Evolutionary conservation across 768 basidiomycete genomes (phyloP).

Genomic region (Cystofilobasidium macerans): DNA sequence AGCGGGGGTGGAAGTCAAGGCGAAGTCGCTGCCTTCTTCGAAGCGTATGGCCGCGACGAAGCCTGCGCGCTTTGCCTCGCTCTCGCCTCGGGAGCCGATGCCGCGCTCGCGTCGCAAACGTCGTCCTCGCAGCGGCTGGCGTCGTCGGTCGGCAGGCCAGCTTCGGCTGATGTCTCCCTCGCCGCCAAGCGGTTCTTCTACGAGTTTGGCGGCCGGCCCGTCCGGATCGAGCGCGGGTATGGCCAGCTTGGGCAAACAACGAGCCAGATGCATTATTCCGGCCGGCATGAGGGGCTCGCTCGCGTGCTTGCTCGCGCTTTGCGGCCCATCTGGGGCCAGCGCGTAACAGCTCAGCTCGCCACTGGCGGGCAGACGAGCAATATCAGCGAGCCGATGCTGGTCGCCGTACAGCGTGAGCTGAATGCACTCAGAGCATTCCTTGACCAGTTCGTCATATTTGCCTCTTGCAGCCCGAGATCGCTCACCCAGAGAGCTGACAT

Average conservation of each 20-base stretch:
- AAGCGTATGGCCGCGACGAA: constrained; percentile 86
- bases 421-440: constrained; percentile 59
- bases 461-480: no score
- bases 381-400: constrained; percentile 52
- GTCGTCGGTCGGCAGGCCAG: background rate
- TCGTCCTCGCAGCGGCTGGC: background rate
- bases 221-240: constrained; percentile 30
- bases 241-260: constrained; percentile 16
- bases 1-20: constrained; percentile 46
- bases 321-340: constrained; percentile 75
- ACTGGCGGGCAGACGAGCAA: constrained; percentile 46
- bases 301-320: constrained; percentile 76
- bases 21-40: constrained; percentile 72
- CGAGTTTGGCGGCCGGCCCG: constrained; percentile 49
- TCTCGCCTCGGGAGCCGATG: constrained; percentile 50
- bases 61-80: constrained; percentile 84
- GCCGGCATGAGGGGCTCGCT: constrained; percentile 76
- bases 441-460: constrained; percentile 22
- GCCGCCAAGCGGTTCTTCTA: constrained; percentile 33
- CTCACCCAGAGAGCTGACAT: background rate
- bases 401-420: constrained; percentile 68
- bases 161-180: constrained; percentile 44
- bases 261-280: constrained; percentile 53
- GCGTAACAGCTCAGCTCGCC: constrained; percentile 45
- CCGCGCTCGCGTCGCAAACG: constrained; percentile 1